Evolutionary conservation across 108 stramenopile species (phyloP), one percentile per base, ranked within the genome.

Genomic region (Pseudonitzschia multiseries): DNA sequence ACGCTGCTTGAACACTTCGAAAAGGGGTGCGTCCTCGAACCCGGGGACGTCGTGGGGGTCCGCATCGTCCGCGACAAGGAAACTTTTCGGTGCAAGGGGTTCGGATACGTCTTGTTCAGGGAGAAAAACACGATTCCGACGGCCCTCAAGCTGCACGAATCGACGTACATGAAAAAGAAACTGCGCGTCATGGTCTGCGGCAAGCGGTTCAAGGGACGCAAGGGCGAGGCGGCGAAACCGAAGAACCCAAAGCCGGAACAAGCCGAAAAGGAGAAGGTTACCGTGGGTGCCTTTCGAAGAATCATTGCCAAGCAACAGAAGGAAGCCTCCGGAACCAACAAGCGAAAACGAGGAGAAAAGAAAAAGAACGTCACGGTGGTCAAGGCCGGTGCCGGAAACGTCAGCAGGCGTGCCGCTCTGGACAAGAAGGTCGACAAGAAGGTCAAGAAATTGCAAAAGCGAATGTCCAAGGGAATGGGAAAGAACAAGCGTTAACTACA

Each of bases 11-110:
- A 79, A 26, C 87, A 89, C 60, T 94, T 94, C 75, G 52, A 76
- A 18, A 40, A 79, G 27, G 78, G 79, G 13, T 82, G 79, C 57
- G 74, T 69, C 4, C 68, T 77, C 27, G 78, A 85, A 22, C 75
- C 63, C 24, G 74, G 60, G 15, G 83, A 84, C 48, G 78, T 91
- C 28, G 76, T 81, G 29, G 86, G 81, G 21, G 89, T 91, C 6
- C 86, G 93, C 1, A 90, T 94, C 50, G 72, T 94, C 50, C 86
- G 93, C 46, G 93, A 94, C 70, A 85, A 81, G 65, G 86, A 90
- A 50, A 91, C 90, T 0, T 80, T 78, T 50, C 81, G 84, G 65
- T 94, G 90, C 64, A 90, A 90, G 72, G 93, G 93, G 21, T 90
- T 94, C 75, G 93, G 89, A 10, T 94, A 94, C 44, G 86, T 94